Base-by-base conservation (phyloP, 176 grass and related monocot genomes). In the Cenchrus americanus region DNA sequence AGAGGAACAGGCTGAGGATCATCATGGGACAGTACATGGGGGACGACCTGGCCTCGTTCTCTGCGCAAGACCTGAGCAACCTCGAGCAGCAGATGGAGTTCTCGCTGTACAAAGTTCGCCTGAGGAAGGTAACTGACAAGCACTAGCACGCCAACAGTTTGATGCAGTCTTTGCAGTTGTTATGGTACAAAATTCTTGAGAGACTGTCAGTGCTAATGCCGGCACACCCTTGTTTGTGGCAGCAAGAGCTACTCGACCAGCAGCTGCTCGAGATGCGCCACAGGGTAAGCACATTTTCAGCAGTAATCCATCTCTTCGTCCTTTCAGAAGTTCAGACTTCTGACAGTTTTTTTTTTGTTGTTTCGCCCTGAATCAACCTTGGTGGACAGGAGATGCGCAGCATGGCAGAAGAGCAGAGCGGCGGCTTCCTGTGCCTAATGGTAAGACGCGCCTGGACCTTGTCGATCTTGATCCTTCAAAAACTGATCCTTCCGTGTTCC, bases 51-150 rank as follows among this genome's bases (percentile, higher is more conserved):
- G 51, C 48, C 1, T 80, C 68, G 1, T n/a, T 95, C 62, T 64
- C 69, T 1, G 51, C 81, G 63, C 80, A 92, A 64, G 90, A 92
- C 47, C 81, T 90, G 67, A 81, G 52, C 71, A 81, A 84, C 12
- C 90, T 95, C 50, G 90, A 92, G 41, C 88, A 90, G 77, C 84
- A 92, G 61, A 60, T 95, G 32, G 85, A 92, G 59, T 83, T 89
- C 8, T 95, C 87, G 0, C 55, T 90, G 5, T 84, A 84, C 48
- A 95, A 86, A 80, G 85, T 95, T 83, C 85, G 82, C 32, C 72
- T 85, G 32, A 88, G 85, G 43, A 95, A 90, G 93, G 90, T 95
- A 76, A 27, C n/a, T 13, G 7, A 3, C 2, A 27, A 14, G 5
- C 0, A 32, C n/a, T 21, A 52, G 60, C 4, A 1, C 13, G 6